Conservation (phyloP, 2,329 filamentous ascomycete genomes). For the Aureobasidium sp. region DNA sequence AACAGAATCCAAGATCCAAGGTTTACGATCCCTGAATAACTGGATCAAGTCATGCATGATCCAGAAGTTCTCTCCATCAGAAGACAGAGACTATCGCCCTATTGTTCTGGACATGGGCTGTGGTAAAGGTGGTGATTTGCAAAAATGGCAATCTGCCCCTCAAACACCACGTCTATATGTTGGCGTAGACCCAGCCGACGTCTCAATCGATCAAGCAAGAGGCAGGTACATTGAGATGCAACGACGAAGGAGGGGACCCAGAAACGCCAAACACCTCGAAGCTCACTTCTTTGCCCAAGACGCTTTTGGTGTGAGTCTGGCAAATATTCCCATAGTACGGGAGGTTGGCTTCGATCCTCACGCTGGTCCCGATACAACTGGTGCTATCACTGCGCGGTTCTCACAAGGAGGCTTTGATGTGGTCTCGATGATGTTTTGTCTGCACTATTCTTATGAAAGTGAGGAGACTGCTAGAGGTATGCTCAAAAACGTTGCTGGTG, state of each 20-base stretch:
- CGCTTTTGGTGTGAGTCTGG: conserved; percentile 80
- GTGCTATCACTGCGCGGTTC: conserved; percentile 57
- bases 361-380: conserved; percentile 48
- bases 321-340: conserved; percentile 70
- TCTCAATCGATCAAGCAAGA: conserved; percentile 83
- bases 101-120: conserved; percentile 91
- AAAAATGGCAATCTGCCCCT: conserved; percentile 94
- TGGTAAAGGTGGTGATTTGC: conserved; percentile 90
- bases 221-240: conserved; percentile 74
- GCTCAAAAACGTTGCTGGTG: conserved; percentile 85
- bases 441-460: conserved; percentile 96
- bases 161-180: conserved; percentile 89
- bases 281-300: conserved; percentile 86
- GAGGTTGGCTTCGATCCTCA: conserved; percentile 82
- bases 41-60: conserved; percentile 98
- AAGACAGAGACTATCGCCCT: conserved; percentile 48
- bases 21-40: conserved; percentile 91
- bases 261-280: conserved; percentile 38
- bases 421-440: conserved; percentile 98
- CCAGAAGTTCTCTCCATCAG: conserved; percentile 71
- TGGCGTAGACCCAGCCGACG: conserved; percentile 83
- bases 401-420: conserved; percentile 81
- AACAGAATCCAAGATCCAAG: conserved; percentile 91
- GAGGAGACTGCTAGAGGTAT: conserved; percentile 86
- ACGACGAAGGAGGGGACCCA: conserved; percentile 42